phyloP scores from a whole-genome alignment of 176 grass and related monocot genomes.

The Cenchrus fungigraminus region DNA sequence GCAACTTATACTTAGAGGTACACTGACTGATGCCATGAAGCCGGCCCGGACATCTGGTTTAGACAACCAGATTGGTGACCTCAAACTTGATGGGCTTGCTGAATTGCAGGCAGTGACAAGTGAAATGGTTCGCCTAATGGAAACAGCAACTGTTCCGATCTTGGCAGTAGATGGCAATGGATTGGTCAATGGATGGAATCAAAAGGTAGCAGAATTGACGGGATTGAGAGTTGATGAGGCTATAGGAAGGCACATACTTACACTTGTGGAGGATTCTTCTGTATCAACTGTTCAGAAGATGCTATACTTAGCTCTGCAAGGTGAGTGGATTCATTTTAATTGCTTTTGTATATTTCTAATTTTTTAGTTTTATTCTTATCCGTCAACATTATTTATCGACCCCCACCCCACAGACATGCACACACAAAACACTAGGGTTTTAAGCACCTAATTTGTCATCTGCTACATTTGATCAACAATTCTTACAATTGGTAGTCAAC shows the following conservation, averaged over 20 bases:
- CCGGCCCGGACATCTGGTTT: conserved; percentile 34
- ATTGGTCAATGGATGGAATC: conserved; percentile 92
- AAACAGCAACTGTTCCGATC: conserved; percentile 92
- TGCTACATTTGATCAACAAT: not conserved
- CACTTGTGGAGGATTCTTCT: conserved; percentile 77
- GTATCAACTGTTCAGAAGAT: conserved; percentile 68
- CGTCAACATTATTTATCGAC: not conserved
- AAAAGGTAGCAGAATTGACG: conserved; percentile 77
- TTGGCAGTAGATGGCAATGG: conserved; percentile 89
- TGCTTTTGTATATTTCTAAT: conserved; percentile 1
- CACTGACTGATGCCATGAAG: conserved; percentile 47
- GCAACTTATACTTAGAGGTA: conserved; percentile 89
- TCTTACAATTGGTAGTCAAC: conserved; percentile 15
- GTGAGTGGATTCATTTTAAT: conserved; percentile 40
- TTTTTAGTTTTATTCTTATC: conserved; percentile 15
- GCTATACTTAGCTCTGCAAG: conserved; percentile 84
- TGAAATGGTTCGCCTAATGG: conserved; percentile 96
- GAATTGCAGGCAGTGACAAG: conserved; percentile 91
- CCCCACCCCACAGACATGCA: not conserved
- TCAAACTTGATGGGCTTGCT: conserved; percentile 79
- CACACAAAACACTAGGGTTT: not conserved
- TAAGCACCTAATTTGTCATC: conserved; percentile 1
- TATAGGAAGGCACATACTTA: conserved; percentile 85
- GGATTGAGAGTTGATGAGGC: conserved; percentile 81
- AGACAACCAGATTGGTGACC: conserved; percentile 68